phyloP scores from a whole-genome alignment of 2,329 filamentous ascomycete species.

The Colletotrichum echinochloae region DNA sequence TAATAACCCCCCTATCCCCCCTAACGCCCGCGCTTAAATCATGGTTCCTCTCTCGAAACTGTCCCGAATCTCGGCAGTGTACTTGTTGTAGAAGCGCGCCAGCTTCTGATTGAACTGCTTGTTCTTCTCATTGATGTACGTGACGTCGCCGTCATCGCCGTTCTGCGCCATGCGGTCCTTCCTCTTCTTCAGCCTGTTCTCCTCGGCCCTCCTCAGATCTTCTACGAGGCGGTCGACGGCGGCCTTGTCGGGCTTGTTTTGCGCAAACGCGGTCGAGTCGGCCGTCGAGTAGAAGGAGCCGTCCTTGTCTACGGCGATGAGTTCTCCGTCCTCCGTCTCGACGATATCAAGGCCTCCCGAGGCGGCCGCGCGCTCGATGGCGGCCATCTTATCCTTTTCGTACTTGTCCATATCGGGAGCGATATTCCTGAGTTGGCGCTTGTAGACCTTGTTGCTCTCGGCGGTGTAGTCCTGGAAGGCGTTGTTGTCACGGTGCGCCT shows the following conservation, averaged over 20 bases:
- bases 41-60: conserved; percentile 98
- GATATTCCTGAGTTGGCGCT: conserved; percentile 85
- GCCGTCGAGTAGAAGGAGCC: conserved; percentile 92
- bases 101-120: conserved; percentile 99
- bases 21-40: conserved; percentile 68
- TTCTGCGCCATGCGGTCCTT: conserved; percentile 81
- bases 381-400: conserved; percentile 85
- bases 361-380: conserved; percentile 86
- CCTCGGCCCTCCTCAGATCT: conserved; percentile 90
- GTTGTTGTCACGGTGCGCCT: conserved; percentile 82
- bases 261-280: conserved; percentile 82
- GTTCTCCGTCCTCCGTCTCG: conserved; percentile 93
- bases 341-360: conserved; percentile 91
- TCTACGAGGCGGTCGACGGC: conserved; percentile 89
- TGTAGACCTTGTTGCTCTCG: conserved; percentile 93
- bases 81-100: conserved; percentile 96
- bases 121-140: conserved; percentile 99
- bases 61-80: conserved; percentile 95
- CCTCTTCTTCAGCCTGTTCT: conserved; percentile 85
- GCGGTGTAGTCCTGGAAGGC: conserved; percentile 90
- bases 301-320: conserved; percentile 92
- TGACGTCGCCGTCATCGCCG: conserved; percentile 91
- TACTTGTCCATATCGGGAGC: conserved; percentile 85
- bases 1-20: not conserved
- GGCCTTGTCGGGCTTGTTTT: conserved; percentile 88